Percentiles rank a stretch among this genome's conserved stretches.
These are phyloP conservation scores for Hyphopichia khmerensis DNA, from an alignment of 1,139 yeast species.

Conservation along the genomic window DNA sequence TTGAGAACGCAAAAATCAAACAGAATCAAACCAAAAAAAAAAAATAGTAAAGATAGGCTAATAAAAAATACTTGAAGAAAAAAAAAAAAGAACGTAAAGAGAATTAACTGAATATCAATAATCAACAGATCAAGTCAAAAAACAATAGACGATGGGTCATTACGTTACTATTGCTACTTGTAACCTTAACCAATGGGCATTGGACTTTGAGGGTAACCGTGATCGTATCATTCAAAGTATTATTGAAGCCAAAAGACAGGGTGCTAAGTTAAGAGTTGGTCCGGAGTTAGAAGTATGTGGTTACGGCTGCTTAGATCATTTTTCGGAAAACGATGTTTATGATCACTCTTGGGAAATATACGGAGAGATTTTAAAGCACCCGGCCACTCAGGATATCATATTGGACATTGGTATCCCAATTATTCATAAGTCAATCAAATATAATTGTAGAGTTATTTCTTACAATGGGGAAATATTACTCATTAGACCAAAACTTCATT, in stretches of 20 bases:
- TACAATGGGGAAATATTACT: conserved; percentile 74
- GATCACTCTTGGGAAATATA: conserved; percentile 95
- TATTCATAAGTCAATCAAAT: conserved; percentile 80
- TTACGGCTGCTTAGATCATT: conserved; percentile 94
- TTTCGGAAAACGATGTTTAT: conserved; percentile 83
- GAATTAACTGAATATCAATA: not conserved
- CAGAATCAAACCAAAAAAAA: no score
- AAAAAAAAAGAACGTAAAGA: no score
- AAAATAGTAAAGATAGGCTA: no score
- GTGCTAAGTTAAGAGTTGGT: conserved; percentile 87
- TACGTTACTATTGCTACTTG: conserved; percentile 62
- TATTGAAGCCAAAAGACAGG: conserved; percentile 65
- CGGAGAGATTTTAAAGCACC: conserved; percentile 64
- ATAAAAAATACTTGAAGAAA: no score
- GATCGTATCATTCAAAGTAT: conserved; percentile 87
- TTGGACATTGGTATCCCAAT: conserved; percentile 95
- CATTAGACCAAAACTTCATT: conserved; percentile 87
- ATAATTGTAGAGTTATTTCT: conserved; percentile 86
- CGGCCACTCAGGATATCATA: conserved; percentile 70
- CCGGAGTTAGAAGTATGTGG: conserved; percentile 96
- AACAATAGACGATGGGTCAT: conserved; percentile 40
- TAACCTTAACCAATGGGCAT: conserved; percentile 95
- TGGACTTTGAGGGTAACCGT: conserved; percentile 95
- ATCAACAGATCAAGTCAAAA: not conserved
- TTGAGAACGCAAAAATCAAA: no score